phyloP scores from a whole-genome alignment of 345 rosid genomes.

The Eucalyptus shirleyi region DNA sequence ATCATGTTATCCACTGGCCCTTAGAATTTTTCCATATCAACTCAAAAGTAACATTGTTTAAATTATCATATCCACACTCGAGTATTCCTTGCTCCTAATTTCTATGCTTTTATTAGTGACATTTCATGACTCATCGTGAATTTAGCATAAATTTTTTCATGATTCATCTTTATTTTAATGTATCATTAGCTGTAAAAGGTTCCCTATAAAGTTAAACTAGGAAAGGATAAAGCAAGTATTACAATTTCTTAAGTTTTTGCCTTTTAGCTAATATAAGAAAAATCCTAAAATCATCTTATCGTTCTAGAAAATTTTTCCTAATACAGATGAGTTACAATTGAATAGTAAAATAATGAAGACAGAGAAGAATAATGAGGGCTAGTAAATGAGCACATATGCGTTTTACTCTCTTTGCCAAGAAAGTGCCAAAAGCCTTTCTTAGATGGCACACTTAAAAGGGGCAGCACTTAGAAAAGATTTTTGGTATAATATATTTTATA shows the following conservation, averaged over 20 bases:
- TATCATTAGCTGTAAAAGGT: background rate
- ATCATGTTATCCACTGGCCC: background rate
- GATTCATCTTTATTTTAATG: background rate
- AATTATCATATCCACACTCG: background rate
- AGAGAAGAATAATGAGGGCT: background rate
- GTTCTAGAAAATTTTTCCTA: background rate
- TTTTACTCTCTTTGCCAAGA: background rate
- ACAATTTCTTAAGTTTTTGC: background rate
- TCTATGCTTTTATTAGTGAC: background rate
- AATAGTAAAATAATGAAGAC: background rate
- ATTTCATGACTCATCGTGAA: fast-evolving
- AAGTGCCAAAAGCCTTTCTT: background rate
- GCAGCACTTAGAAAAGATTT: background rate
- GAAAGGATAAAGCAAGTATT: background rate
- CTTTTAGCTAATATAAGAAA: background rate
- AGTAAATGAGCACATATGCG: background rate
- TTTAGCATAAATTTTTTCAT: background rate
- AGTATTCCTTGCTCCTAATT: background rate
- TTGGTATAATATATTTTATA: background rate
- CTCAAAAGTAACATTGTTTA: background rate
- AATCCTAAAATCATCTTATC: background rate
- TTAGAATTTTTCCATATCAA: background rate
- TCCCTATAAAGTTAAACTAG: background rate
- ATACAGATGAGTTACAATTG: background rate
- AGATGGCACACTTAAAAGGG: background rate